Evolutionary conservation across 2,329 filamentous ascomycete genomes (phyloP).

Genomic region (Ophiocordyceps polyrhachis-furcata): DNA sequence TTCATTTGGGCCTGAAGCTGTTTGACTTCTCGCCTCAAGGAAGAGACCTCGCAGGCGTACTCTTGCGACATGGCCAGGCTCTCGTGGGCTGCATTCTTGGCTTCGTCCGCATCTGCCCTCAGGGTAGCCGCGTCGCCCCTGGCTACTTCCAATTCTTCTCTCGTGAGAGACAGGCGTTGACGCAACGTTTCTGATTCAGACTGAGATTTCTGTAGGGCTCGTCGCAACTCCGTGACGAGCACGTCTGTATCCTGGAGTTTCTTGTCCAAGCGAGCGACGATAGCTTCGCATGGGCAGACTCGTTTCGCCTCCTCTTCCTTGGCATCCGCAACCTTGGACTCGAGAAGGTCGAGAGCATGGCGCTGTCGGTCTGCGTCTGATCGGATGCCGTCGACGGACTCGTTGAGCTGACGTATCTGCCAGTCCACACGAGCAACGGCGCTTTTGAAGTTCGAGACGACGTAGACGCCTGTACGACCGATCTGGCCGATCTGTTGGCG

Average conservation of each 20-base stretch:
- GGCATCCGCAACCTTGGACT: conserved; percentile 8
- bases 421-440: conserved; percentile 15
- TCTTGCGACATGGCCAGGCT: conserved; percentile 8
- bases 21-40: conserved; percentile 15
- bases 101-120: conserved; percentile 7
- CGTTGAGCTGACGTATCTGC: conserved; percentile 14
- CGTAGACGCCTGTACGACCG: conserved; percentile 16
- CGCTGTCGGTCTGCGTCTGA: conserved; percentile 6
- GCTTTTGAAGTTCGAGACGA: conserved; percentile 17
- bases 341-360: conserved; percentile 11
- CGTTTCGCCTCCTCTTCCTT: conserved; percentile 3
- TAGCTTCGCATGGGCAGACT: background rate
- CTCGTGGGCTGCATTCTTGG: conserved; percentile 9
- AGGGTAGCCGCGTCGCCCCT: conserved; percentile 8
- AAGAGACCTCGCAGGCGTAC: conserved; percentile 13
- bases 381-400: conserved; percentile 10
- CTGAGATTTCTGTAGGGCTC: conserved; percentile 5
- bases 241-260: conserved; percentile 7
- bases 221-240: conserved; percentile 6
- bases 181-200: conserved; percentile 5
- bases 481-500: conserved; percentile 17
- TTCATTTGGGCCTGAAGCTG: conserved; percentile 12
- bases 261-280: conserved; percentile 6
- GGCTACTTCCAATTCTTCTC: conserved; percentile 8
- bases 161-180: conserved; percentile 7